phyloP scores from a whole-genome alignment of 345 rosid genomes.

The Pseudoturritis turrita region DNA sequence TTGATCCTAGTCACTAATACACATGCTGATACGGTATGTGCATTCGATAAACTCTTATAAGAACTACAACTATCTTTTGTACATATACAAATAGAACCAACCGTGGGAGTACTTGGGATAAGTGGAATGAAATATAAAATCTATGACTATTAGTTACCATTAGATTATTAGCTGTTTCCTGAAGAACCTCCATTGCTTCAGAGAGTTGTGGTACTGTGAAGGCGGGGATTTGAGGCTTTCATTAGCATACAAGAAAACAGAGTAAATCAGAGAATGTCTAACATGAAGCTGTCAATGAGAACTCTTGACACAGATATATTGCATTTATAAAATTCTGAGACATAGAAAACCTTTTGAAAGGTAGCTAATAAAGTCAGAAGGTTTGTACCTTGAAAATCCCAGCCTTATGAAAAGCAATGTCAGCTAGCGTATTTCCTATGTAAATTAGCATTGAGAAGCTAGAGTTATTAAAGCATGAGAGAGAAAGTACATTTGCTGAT shows the following conservation, averaged over 20 bases:
- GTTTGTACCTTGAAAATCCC: conserved; percentile 84
- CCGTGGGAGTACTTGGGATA: neutral
- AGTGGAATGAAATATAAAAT: neutral
- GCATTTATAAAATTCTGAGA: conserved; percentile 6
- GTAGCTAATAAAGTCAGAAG: conserved; percentile 1
- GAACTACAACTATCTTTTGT: neutral
- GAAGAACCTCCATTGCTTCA: conserved; percentile 83
- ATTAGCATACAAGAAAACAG: conserved; percentile 52
- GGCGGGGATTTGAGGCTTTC: conserved; percentile 86
- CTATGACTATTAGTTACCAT: conserved; percentile 36
- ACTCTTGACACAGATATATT: conserved; percentile 21
- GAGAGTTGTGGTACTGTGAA: conserved; percentile 69
- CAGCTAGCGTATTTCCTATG: conserved; percentile 65
- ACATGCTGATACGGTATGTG: neutral
- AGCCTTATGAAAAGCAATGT: conserved; percentile 85
- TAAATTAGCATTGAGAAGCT: conserved; percentile 7
- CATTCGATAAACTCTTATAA: neutral
- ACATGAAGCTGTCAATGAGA: conserved; percentile 35
- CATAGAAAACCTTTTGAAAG: conserved; percentile 6
- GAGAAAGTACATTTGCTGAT: neutral
- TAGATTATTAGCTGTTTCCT: conserved; percentile 44
- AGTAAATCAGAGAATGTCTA: conserved; percentile 44
- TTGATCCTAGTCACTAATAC: neutral
- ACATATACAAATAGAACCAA: neutral
- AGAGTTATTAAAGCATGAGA: conserved; percentile 4